Percentiles rank a stretch among this genome's conserved stretches.
Evolutionary conservation across 805 yeast species (phyloP).

Genomic region (Danielia reshetovae): DNA sequence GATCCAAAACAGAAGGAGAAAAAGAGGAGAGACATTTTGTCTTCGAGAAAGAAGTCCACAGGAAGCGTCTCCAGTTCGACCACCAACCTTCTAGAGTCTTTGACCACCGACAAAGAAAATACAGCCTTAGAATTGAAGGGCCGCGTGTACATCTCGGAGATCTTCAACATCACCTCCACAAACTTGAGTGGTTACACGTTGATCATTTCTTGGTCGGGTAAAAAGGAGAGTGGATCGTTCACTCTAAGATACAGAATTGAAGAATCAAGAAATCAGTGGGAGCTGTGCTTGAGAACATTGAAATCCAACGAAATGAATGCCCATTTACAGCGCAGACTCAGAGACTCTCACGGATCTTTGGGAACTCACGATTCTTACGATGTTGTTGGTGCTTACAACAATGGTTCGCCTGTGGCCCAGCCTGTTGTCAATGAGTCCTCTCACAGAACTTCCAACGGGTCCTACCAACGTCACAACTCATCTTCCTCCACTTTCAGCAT

Average conservation of each 20-base stretch:
- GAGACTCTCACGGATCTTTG: slow-evolving; percentile 31
- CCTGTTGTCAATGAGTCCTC: slow-evolving; percentile 3
- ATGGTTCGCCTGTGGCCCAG: slow-evolving; percentile 10
- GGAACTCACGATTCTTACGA: slow-evolving; percentile 28
- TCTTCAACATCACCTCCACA: slow-evolving; percentile 38
- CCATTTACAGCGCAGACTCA: slow-evolving; percentile 32
- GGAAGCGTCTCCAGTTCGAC: slow-evolving; percentile 39
- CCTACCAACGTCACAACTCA: slow-evolving; percentile 38
- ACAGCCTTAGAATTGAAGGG: slow-evolving; percentile 62
- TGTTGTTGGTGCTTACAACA: slow-evolving; percentile 16
- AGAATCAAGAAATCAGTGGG: slow-evolving; percentile 84
- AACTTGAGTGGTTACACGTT: slow-evolving; percentile 50
- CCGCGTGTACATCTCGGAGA: slow-evolving; percentile 71
- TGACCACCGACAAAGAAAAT: slow-evolving; percentile 25
- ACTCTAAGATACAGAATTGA: slow-evolving; percentile 79
- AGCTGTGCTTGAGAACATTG: slow-evolving; percentile 51
- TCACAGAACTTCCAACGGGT: slow-evolving; percentile 27
- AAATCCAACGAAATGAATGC: slow-evolving; percentile 39
- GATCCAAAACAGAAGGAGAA: slow-evolving; percentile 28
- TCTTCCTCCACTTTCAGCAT: slow-evolving; percentile 41
- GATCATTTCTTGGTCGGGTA: slow-evolving; percentile 78
- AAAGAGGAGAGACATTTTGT: slow-evolving; percentile 37
- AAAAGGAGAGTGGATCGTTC: slow-evolving; percentile 82
- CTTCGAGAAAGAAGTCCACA: slow-evolving; percentile 48
- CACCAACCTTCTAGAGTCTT: slow-evolving; percentile 32